These are phyloP conservation scores for Candida parachauliodes DNA, from an alignment of 805 yeast species.

Conservation along the genomic window DNA sequence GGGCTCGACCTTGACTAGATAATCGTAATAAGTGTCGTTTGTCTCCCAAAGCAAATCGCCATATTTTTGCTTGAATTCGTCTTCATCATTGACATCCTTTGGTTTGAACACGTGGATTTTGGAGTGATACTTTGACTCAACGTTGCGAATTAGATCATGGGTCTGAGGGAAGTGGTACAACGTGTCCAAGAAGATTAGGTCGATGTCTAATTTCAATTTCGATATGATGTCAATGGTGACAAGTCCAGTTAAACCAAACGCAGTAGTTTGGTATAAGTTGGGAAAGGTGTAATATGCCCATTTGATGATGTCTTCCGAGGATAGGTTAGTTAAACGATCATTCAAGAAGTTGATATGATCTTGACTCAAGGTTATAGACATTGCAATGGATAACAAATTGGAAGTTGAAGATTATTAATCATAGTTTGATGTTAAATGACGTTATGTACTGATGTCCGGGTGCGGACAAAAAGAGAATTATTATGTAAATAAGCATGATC, in stretches of 20 bases:
- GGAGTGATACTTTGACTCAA: constrained; percentile 53
- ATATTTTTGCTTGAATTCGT: constrained; percentile 60
- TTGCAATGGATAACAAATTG: neutral
- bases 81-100: constrained; percentile 47
- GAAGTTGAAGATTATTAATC: neutral
- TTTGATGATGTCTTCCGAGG: constrained; percentile 69
- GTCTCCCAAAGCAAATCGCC: constrained; percentile 83
- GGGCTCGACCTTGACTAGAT: constrained; percentile 88
- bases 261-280: constrained; percentile 82
- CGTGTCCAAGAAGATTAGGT: constrained; percentile 84
- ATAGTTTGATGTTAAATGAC: neutral
- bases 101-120: constrained; percentile 70
- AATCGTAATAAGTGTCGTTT: constrained; percentile 80
- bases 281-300: constrained; percentile 90
- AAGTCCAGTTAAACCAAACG: constrained; percentile 90
- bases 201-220: constrained; percentile 45
- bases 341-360: constrained; percentile 67
- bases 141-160: constrained; percentile 59
- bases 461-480: neutral
- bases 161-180: constrained; percentile 96
- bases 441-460: constrained; percentile 1
- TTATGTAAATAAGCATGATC: constrained; percentile 7
- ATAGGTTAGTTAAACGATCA: constrained; percentile 46
- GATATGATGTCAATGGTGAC: constrained; percentile 82
- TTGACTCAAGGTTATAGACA: constrained; percentile 28